Percentiles rank a stretch among this genome's conserved stretches.
Conservation (phyloP, 108 stramenopile species). For the Discostella stelligeroides region DNA sequence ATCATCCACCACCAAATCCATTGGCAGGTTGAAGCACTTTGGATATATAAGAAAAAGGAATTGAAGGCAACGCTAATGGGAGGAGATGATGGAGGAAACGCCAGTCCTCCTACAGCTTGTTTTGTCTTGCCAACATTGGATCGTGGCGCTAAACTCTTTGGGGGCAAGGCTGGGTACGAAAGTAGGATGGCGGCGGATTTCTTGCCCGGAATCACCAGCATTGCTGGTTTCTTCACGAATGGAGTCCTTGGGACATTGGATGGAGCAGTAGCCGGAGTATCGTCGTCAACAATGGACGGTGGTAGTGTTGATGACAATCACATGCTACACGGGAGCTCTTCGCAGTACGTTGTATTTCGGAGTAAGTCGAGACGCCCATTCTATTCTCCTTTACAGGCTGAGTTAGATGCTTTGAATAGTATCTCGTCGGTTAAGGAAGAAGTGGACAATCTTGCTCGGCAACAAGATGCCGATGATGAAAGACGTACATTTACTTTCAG, state of each 20-base stretch:
- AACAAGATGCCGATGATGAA: constrained; percentile 46
- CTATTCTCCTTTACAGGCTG: constrained; percentile 53
- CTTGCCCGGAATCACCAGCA: constrained; percentile 60
- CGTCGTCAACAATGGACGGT: background rate
- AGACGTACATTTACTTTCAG: constrained; percentile 23
- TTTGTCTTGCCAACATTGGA: constrained; percentile 80
- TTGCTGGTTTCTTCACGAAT: constrained; percentile 81
- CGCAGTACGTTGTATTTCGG: constrained; percentile 69
- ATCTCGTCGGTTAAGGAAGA: constrained; percentile 38
- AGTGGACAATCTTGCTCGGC: constrained; percentile 34
- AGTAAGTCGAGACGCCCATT: constrained; percentile 75
- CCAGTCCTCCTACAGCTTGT: constrained; percentile 64
- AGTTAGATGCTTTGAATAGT: constrained; percentile 36
- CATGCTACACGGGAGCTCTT: constrained; percentile 72
- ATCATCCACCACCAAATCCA: background rate
- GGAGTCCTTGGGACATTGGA: constrained; percentile 74
- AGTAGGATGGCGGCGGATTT: constrained; percentile 56
- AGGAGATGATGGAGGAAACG: constrained; percentile 6
- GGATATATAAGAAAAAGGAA: constrained; percentile 80
- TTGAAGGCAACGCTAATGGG: constrained; percentile 45
- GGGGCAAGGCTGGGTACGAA: constrained; percentile 78
- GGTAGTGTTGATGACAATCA: constrained; percentile 23
- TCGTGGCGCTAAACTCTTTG: constrained; percentile 80
- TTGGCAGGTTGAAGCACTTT: constrained; percentile 66
- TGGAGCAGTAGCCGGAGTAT: constrained; percentile 31